Evolutionary conservation across 495 filamentous ascomycete genomes (phyloP).

Genomic region (Chaetomium cochliodes): DNA sequence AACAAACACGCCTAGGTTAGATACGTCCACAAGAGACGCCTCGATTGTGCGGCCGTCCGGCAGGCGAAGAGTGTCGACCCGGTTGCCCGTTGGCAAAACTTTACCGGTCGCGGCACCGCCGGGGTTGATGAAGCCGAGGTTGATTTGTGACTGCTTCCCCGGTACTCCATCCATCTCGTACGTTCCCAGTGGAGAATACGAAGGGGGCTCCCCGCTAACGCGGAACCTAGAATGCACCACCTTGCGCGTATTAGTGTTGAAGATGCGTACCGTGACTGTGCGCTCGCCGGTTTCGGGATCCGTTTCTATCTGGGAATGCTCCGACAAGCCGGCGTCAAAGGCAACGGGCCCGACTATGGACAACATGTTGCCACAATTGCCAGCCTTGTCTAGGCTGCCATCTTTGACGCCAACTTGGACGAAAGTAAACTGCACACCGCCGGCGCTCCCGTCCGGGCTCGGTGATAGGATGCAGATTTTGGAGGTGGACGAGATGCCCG

Average conservation of each 20-base stretch:
- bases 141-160: constrained; percentile 56
- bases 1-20: constrained; percentile 68
- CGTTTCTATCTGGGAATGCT: constrained; percentile 6
- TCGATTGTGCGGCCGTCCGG: constrained; percentile 54
- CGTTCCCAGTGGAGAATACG: constrained; percentile 46
- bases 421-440: constrained; percentile 73
- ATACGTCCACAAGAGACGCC: constrained; percentile 54
- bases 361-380: constrained; percentile 76
- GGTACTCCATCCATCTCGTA: constrained; percentile 69
- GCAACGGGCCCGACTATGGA: constrained; percentile 66
- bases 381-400: constrained; percentile 58
- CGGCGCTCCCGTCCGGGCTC: constrained; percentile 45
- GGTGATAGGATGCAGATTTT: constrained; percentile 66
- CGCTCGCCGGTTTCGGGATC: constrained; percentile 34
- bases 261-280: constrained; percentile 39
- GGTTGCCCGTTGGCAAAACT: constrained; percentile 62
- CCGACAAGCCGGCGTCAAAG: constrained; percentile 54
- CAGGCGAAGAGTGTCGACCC: constrained; percentile 53
- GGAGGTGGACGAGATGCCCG: constrained; percentile 65
- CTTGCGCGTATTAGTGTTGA: constrained; percentile 54
- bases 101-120: constrained; percentile 67
- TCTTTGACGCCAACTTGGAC: constrained; percentile 63
- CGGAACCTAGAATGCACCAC: constrained; percentile 49
- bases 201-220: constrained; percentile 47
- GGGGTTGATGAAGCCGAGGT: constrained; percentile 63